A percentile compares a stretch with the other conserved stretches of the same genome.
Conservation (phyloP, 768 basidiomycete genomes). For the Tubosaeta sp. region DNA sequence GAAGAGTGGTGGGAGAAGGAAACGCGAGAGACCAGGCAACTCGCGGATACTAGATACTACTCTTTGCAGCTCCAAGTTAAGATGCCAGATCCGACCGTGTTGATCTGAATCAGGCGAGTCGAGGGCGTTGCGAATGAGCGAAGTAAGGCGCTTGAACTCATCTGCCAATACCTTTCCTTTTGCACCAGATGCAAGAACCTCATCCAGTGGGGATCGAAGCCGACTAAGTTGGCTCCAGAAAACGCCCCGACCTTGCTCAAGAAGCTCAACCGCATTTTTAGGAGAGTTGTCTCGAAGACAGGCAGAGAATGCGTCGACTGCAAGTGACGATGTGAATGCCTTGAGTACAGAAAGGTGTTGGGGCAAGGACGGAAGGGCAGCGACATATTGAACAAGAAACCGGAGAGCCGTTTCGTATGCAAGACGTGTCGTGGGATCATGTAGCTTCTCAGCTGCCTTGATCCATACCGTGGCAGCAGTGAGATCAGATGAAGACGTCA, state of each 20-base stretch:
- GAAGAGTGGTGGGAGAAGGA: background rate
- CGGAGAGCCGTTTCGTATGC: background rate
- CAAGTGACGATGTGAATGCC: background rate
- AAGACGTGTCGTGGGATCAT: background rate
- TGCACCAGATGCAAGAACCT: background rate
- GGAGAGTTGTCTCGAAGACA: background rate
- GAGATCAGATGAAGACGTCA: background rate
- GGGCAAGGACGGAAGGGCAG: background rate
- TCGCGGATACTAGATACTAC: background rate
- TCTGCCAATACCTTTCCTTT: background rate
- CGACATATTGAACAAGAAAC: background rate
- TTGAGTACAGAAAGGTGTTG: background rate
- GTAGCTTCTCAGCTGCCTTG: background rate
- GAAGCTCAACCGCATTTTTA: background rate
- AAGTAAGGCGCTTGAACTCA: background rate
- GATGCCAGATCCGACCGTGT: background rate
- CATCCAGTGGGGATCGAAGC: background rate
- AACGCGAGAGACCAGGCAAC: background rate
- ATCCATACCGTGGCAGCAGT: background rate
- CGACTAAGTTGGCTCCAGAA: background rate
- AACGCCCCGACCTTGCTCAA: background rate
- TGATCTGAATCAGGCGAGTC: background rate
- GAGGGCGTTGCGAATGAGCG: background rate
- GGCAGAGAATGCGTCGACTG: background rate
- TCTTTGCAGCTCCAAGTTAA: background rate